These are phyloP conservation scores for Pseudogymnoascus sp. DNA, from an alignment of 2,329 filamentous ascomycete genomes.

Conservation along the genomic window DNA sequence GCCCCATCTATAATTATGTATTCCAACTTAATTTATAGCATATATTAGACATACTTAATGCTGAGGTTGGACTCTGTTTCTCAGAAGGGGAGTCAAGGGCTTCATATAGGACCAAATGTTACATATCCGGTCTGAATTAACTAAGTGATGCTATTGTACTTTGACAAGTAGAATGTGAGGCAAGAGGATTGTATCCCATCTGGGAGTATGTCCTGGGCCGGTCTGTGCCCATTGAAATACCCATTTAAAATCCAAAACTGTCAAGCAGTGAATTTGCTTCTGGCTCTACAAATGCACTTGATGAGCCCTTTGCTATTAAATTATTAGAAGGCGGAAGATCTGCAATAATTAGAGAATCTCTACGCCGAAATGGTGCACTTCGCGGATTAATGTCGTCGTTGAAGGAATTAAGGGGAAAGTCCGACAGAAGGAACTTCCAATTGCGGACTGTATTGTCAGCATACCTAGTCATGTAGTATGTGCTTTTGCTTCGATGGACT, in stretches of 20 bases:
- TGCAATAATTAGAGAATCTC: constrained; percentile 72
- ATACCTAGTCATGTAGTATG: background rate
- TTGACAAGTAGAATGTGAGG: background rate
- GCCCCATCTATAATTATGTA: constrained; percentile 51
- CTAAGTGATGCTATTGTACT: background rate
- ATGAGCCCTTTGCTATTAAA: constrained; percentile 45
- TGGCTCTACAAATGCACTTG: constrained; percentile 86
- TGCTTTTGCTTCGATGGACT: constrained; percentile 25
- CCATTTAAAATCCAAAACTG: constrained; percentile 77
- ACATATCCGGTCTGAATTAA: background rate
- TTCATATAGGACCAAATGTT: background rate
- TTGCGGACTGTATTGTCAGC: constrained; percentile 51
- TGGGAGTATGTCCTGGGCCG: background rate
- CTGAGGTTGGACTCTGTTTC: background rate
- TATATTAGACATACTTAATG: background rate
- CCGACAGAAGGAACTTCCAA: constrained; percentile 68
- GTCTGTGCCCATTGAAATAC: background rate
- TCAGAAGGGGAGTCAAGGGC: background rate
- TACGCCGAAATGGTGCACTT: constrained; percentile 55
- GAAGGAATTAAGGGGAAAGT: constrained; percentile 37
- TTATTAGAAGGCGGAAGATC: constrained; percentile 51
- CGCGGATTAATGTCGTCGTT: constrained; percentile 32
- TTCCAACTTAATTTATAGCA: background rate
- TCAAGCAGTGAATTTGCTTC: constrained; percentile 82
- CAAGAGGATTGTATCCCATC: background rate